Evolutionary conservation across 2,329 filamentous ascomycete species (phyloP).

Genomic region (Davidsoniella neocaledoniae): DNA sequence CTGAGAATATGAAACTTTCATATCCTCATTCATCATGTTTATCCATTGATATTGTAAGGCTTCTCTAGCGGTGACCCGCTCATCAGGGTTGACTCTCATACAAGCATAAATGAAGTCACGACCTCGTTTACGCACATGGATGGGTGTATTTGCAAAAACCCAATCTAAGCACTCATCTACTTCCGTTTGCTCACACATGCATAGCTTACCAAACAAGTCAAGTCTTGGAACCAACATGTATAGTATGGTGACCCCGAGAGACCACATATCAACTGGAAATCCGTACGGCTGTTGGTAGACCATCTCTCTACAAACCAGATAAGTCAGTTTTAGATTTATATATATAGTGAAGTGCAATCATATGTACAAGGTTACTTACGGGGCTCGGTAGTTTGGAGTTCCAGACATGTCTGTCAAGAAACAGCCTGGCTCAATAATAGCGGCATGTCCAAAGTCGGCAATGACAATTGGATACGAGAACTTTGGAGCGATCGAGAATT

Average conservation of each 20-base stretch:
- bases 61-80: constrained; percentile 6
- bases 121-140: constrained; percentile 1
- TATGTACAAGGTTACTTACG: constrained; percentile 23
- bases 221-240: constrained; percentile 17
- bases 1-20: constrained; percentile 2
- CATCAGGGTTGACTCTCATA: not conserved
- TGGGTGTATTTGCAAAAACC: not conserved
- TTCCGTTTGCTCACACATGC: not conserved
- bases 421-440: constrained; percentile 22
- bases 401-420: constrained; percentile 29
- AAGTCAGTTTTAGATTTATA: not conserved
- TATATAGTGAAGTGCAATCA: not conserved
- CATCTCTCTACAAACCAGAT: constrained; percentile 24
- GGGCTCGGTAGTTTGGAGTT: constrained; percentile 31
- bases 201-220: not conserved
- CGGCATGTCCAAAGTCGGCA: constrained; percentile 35
- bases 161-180: constrained; percentile 1
- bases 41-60: constrained; percentile 10
- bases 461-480: constrained; percentile 30
- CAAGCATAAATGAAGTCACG: constrained; percentile 9
- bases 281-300: constrained; percentile 17
- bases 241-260: constrained; percentile 30
- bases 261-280: constrained; percentile 33
- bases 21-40: not conserved
- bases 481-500: constrained; percentile 29